Percentiles rank a stretch among this genome's conserved stretches.
Conservation (phyloP, 208 protist species). For the Acanthamoeba lenticulata region DNA sequence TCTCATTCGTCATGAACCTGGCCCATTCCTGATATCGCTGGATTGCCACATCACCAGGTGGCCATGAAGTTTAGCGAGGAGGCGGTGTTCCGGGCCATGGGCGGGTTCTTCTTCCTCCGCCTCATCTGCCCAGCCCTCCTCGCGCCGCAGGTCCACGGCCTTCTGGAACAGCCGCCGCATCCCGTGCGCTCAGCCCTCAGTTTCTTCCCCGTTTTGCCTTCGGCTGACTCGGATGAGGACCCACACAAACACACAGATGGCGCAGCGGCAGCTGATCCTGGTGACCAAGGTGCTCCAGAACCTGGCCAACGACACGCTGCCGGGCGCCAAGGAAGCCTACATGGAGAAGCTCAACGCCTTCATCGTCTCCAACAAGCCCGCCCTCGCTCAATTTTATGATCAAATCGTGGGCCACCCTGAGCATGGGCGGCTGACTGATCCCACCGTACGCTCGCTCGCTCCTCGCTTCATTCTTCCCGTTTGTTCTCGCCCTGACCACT, state of each 20-base stretch:
- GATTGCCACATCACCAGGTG: background rate
- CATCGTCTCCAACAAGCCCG: background rate
- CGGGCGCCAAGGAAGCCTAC: background rate
- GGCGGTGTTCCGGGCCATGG: slow-evolving; percentile 41
- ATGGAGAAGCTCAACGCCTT: background rate
- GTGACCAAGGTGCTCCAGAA: slow-evolving; percentile 51
- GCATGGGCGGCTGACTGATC: background rate
- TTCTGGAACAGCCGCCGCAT: slow-evolving; percentile 4
- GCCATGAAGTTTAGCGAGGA: background rate
- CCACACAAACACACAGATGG: background rate
- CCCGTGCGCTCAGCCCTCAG: background rate
- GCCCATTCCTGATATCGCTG: background rate
- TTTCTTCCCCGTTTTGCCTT: background rate
- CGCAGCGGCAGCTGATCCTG: slow-evolving; percentile 13
- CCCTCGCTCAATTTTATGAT: background rate
- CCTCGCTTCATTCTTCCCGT: background rate
- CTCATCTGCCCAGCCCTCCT: slow-evolving; percentile 39
- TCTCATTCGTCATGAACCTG: background rate
- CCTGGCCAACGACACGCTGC: slow-evolving; percentile 34
- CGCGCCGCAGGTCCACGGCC: background rate
- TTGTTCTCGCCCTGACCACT: background rate
- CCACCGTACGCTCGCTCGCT: background rate
- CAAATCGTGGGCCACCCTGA: background rate
- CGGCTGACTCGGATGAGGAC: background rate
- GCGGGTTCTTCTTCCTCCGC: slow-evolving; percentile 53